Evolutionary conservation across 176 grass and related monocot species (phyloP), one percentile per base, ranked within the genome.

Genomic region (Cenchrus purpureus): DNA sequence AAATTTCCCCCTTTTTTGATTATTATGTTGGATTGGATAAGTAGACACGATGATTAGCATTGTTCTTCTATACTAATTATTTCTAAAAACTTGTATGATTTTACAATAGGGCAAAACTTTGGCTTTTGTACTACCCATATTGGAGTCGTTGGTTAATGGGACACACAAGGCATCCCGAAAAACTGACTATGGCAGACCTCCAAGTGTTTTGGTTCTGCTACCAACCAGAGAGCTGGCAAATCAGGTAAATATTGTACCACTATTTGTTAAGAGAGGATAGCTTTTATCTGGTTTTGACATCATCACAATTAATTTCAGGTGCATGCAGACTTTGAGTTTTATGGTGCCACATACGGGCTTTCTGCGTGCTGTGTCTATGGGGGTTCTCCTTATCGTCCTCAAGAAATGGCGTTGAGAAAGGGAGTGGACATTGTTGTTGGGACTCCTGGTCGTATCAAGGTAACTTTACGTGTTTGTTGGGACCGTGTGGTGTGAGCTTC

Each of bases 341-440:
- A 97, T 82, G 97, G 97, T 77, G 79, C 59, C 50, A 65, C 86
- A 66, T 87, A 91, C 49, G 97, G 94, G 4, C 81, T 99, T 73
- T 88, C 94, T 78, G 80, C 90, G 1, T 99, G 97, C 52, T 96
- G 90, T 79, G 76, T 94, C 19, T 99, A 99, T 87, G 97, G 97
- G 22, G 97, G 97, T 66, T 81, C 97, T 70, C 88, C 90, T 25
- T 96, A 91, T 69, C 90, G 93, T 20, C 53, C 67, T 55, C 97
- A 99, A 84, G 94, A 99, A 81, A 79, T 86, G 40, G 68, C 90
- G 56, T 25, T 99, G 37, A 91, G 73, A 76, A 90, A 56, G 74
- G 97, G 97, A 8, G 90, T 97, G 44, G 97, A 99, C 83, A 88
- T 99, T 76, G 88, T 99, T 78, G 97, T 99, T 82, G 97, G 97